These are phyloP conservation scores for Nakazawaea siamensis DNA, from an alignment of 805 yeast genomes.

Conservation along the genomic window DNA sequence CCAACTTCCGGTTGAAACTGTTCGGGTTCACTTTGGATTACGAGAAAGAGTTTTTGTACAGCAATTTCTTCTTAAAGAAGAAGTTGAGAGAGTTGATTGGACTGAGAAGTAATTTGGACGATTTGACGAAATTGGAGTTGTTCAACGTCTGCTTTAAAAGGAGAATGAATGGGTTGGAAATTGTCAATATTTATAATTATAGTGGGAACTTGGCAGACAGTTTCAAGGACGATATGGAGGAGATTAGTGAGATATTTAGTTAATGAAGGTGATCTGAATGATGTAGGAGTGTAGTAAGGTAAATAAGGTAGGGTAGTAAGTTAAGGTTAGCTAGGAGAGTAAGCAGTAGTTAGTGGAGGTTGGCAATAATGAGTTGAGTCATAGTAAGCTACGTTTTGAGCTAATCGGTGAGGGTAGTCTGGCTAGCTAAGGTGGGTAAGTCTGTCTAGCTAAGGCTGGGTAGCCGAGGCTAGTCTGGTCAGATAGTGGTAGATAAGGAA, in stretches of 20 bases:
- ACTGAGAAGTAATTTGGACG: not conserved
- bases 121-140: not conserved
- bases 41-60: not conserved
- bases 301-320: no score
- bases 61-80: slow-evolving; percentile 3
- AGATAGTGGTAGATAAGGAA: no score
- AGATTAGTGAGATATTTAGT: slow-evolving; percentile 5
- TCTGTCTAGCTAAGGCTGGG: no score
- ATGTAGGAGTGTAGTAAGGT: no score
- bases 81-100: not conserved
- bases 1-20: slow-evolving; percentile 1
- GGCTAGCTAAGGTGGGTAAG: no score
- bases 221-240: slow-evolving; percentile 3
- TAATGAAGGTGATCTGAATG: not conserved
- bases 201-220: not conserved
- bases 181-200: slow-evolving; percentile 6
- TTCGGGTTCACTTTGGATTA: slow-evolving; percentile 3
- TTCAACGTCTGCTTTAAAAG: slow-evolving; percentile 2
- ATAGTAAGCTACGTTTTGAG: no score
- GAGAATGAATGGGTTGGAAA: not conserved
- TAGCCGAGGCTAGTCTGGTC: no score
- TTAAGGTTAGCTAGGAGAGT: no score
- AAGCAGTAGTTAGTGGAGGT: no score
- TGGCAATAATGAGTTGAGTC: no score
- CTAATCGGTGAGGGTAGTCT: no score